These are phyloP conservation scores for Colletotrichum sp. DNA, from an alignment of 2,329 filamentous ascomycete species.

Conservation along the genomic window DNA sequence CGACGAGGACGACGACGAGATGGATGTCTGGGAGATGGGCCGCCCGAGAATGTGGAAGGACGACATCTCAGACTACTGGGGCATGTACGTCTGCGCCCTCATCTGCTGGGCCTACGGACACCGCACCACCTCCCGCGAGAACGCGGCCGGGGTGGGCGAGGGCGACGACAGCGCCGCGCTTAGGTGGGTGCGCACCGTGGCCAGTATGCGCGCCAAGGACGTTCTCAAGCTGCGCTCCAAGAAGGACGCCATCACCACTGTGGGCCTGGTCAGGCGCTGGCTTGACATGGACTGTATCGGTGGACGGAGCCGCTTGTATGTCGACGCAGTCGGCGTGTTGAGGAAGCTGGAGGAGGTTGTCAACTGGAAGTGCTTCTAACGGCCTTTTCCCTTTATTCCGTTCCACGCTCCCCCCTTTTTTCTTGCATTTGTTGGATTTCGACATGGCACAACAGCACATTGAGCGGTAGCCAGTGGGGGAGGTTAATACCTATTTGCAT, in stretches of 20 bases:
- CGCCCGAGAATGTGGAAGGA: conserved; percentile 27
- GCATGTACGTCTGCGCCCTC: conserved; percentile 60
- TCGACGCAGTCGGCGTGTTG: conserved; percentile 59
- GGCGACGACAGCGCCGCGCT: conserved; percentile 29
- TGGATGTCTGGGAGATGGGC: conserved; percentile 4
- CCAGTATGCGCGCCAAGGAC: conserved; percentile 43
- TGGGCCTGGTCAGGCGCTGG: conserved; percentile 52
- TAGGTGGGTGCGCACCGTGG: conserved; percentile 45
- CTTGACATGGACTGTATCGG: conserved; percentile 57
- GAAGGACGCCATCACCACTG: conserved; percentile 48
- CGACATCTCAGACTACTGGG: conserved; percentile 59
- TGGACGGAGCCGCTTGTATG: conserved; percentile 52
- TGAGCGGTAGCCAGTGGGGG: not conserved
- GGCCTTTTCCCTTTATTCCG: not conserved
- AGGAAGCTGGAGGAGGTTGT: conserved; percentile 52
- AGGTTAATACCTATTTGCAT: conserved; percentile 5
- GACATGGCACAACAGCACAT: not conserved
- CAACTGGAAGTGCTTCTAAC: conserved; percentile 18
- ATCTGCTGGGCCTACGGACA: conserved; percentile 65
- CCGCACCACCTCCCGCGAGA: conserved; percentile 23
- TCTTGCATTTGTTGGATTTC: not conserved
- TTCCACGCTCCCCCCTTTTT: not conserved
- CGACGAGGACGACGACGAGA: not conserved
- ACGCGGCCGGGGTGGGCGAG: conserved; percentile 19
- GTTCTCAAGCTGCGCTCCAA: conserved; percentile 42